phyloP scores from a whole-genome alignment of 805 yeast genomes.

The Wickerhamomyces hampshirensis region DNA sequence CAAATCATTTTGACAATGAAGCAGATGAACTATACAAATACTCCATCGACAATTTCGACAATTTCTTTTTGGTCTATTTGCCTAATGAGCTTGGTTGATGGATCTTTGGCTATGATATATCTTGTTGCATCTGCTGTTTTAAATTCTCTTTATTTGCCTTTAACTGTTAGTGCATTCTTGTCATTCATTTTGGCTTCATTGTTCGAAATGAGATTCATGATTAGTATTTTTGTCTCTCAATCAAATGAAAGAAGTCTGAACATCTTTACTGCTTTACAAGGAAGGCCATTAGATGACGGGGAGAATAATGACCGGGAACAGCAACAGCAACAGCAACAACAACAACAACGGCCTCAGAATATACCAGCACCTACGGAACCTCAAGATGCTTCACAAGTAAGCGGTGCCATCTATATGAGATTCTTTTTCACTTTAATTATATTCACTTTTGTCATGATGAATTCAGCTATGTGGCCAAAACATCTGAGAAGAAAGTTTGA shows the following conservation, averaged over 20 bases:
- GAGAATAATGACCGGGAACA: not conserved
- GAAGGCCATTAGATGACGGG: constrained; percentile 41
- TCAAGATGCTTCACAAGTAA: constrained; percentile 48
- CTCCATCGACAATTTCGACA: constrained; percentile 76
- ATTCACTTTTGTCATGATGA: constrained; percentile 52
- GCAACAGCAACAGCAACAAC: constrained; percentile 18
- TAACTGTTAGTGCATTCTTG: constrained; percentile 65
- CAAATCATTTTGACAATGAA: constrained; percentile 34
- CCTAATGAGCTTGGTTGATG: constrained; percentile 62
- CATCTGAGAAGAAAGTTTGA: constrained; percentile 53
- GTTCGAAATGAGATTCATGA: constrained; percentile 72
- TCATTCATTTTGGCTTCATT: constrained; percentile 65
- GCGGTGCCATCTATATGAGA: constrained; percentile 53
- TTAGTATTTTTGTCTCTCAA: constrained; percentile 64
- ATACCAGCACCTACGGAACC: constrained; percentile 22
- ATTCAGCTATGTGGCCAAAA: constrained; percentile 60
- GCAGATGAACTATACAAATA: constrained; percentile 67
- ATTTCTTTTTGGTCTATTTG: constrained; percentile 68
- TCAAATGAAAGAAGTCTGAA: constrained; percentile 64
- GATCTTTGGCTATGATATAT: constrained; percentile 58
- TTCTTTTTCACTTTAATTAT: constrained; percentile 50
- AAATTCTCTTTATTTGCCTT: constrained; percentile 56
- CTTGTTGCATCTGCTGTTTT: constrained; percentile 53
- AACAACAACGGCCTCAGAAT: constrained; percentile 17
- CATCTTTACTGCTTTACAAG: constrained; percentile 62